These are phyloP conservation scores for Trichosporon faecale DNA, from an alignment of 1,284 basidiomycete genomes.

Conservation along the genomic window DNA sequence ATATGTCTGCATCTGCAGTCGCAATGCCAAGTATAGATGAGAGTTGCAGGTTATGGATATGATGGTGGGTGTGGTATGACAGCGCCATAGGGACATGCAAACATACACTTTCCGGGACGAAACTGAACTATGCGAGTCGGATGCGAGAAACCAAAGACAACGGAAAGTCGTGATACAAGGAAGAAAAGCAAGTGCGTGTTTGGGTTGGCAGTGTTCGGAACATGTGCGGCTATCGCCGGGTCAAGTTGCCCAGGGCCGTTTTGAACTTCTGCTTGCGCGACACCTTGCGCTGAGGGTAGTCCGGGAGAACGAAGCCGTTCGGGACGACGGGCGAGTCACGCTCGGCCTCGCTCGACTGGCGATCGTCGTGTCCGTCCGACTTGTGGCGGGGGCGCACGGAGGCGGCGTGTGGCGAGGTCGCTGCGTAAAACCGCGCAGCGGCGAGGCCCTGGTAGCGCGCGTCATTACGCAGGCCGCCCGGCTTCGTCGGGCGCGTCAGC, in stretches of 20 bases:
- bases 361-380: background rate
- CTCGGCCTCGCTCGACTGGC: background rate
- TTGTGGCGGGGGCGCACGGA: background rate
- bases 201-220: background rate
- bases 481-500: background rate
- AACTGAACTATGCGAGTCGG: background rate
- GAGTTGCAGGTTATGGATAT: constrained; percentile 7
- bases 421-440: background rate
- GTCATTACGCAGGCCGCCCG: background rate
- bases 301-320: background rate
- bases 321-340: background rate
- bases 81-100: background rate
- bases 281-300: background rate
- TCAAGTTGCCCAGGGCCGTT: background rate
- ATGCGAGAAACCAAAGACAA: constrained; percentile 3
- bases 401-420: background rate
- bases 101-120: constrained; percentile 6
- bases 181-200: background rate
- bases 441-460: background rate
- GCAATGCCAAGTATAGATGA: constrained; percentile 1
- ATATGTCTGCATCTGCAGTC: background rate
- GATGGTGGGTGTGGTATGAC: background rate
- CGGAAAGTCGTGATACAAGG: background rate
- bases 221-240: background rate
- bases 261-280: background rate